phyloP scores from a whole-genome alignment of 768 basidiomycete species.

The Lactifluus rugatus region DNA sequence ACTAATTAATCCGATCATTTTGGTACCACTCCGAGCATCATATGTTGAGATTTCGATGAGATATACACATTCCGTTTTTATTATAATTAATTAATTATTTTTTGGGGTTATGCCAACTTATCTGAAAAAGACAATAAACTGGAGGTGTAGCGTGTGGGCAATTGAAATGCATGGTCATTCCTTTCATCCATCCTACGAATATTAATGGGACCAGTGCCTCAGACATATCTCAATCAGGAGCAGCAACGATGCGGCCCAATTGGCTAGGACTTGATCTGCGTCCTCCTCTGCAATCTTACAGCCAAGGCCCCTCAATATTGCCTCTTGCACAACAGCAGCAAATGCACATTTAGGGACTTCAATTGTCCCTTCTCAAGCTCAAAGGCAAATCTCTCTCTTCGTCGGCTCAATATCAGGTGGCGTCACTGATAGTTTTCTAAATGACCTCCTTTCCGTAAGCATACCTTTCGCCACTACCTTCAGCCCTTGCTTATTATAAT shows the following conservation, averaged over 20 bases:
- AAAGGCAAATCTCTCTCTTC: too few species aligned
- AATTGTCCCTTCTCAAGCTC: slow-evolving; percentile 52
- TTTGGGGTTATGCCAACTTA: too few species aligned
- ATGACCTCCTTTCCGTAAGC: slow-evolving; percentile 65
- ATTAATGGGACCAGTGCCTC: not conserved
- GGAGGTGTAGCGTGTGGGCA: too few species aligned
- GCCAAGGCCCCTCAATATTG: slow-evolving; percentile 86
- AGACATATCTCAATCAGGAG: not conserved
- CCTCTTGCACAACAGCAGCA: slow-evolving; percentile 82
- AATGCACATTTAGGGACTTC: too few species aligned
- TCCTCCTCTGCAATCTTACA: too few species aligned
- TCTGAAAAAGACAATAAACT: too few species aligned
- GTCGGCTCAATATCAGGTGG: too few species aligned
- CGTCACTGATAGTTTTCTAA: slow-evolving; percentile 72
- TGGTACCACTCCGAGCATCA: too few species aligned
- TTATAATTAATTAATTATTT: too few species aligned
- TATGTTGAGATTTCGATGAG: too few species aligned
- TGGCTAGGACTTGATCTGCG: slow-evolving; percentile 76
- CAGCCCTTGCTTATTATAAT: not conserved
- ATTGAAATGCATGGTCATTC: not conserved
- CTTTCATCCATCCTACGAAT: not conserved
- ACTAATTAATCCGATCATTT: too few species aligned
- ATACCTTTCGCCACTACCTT: not conserved
- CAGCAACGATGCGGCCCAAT: slow-evolving; percentile 47
- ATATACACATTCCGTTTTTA: too few species aligned